phyloP scores from a whole-genome alignment of 1,284 basidiomycete genomes.

The Xanthoconium separans region DNA sequence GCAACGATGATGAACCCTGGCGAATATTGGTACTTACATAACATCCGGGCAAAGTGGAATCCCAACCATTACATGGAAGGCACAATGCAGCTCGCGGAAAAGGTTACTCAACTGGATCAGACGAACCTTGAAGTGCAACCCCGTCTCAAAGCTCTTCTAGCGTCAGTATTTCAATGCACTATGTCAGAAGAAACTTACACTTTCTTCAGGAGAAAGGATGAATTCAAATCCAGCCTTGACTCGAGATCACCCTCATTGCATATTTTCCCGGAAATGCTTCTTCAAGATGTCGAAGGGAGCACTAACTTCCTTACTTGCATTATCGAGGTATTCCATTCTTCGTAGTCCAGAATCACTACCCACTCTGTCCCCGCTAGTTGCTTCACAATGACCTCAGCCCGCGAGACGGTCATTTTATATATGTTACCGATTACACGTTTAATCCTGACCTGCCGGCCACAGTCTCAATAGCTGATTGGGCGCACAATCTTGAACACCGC shows the following conservation, averaged over 20 bases:
- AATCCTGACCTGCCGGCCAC: constrained; percentile 43
- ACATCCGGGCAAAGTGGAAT: constrained; percentile 46
- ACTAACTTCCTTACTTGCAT: constrained; percentile 52
- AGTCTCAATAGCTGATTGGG: constrained; percentile 36
- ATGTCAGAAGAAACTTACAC: constrained; percentile 7
- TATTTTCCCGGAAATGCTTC: constrained; percentile 44
- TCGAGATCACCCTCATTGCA: constrained; percentile 21
- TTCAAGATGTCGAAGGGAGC: constrained; percentile 45
- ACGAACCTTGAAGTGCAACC: constrained; percentile 37
- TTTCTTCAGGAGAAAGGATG: constrained; percentile 50
- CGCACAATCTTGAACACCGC: constrained; percentile 42
- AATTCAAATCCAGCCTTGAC: constrained; percentile 34
- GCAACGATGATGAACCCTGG: constrained; percentile 48
- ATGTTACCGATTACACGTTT: constrained; percentile 67
- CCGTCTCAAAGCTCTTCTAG: constrained; percentile 48
- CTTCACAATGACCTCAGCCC: constrained; percentile 40
- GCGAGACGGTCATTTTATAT: constrained; percentile 41
- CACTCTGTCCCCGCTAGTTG: constrained; percentile 37
- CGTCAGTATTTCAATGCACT: constrained; percentile 39
- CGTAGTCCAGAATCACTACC: background rate
- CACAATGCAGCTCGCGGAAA: constrained; percentile 46
- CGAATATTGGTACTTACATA: constrained; percentile 55
- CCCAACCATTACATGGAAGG: constrained; percentile 49
- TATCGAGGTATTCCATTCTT: constrained; percentile 47
- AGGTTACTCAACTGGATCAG: constrained; percentile 45